Base-by-base conservation (phyloP, 495 filamentous ascomycete species). In the Lasiosphaeriaceae sp. region DNA sequence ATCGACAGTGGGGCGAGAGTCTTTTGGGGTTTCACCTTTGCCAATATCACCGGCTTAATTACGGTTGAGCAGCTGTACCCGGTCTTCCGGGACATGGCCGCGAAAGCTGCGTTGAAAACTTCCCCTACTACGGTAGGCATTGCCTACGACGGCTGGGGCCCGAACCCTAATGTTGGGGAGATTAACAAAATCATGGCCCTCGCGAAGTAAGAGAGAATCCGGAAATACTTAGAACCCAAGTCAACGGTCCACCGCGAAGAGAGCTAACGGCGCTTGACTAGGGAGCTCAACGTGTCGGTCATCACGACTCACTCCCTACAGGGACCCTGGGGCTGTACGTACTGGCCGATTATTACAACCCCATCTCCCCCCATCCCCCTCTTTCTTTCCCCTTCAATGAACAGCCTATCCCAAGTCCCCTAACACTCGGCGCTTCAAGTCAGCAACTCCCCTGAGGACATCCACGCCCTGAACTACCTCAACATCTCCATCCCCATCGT, bases 1-100 rank as follows among this genome's bases (percentile, higher is more conserved):
- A 58, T 76, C 12, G 71, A 76, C 17, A 73, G 72, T 17, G 73
- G 75, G 6, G 73, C 67, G 5, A 63, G 74, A n/a, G 66, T 78
- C n/a, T 74, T 69, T 45, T 78, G 71, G 69, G 62, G 58, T 35
- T 63, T 61, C 31, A 64, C 67, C 2, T 70, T 77, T 56, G 43
- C 54, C 22, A 52, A 63, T 24, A 39, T 55, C 17, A 16, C 48
- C 2, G 57, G 31, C 11, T 74, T 31, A 9, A 31, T 69, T 47
- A 54, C 60, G 0, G n/a, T 59, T n/a, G 16, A 55, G 14, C 63
- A 71, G 2, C 68, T 74, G 57, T 63, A 72, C 7, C 56, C 58
- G 8, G 50, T 68, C 43, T 74, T 71, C 52, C 63, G 62, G 21
- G 57, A 64, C 41, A 57, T 71, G 29, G 61, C 62, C 6, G 31